Evolutionary conservation across 768 basidiomycete genomes (phyloP).

Genomic region (Termitomyces heimii): DNA sequence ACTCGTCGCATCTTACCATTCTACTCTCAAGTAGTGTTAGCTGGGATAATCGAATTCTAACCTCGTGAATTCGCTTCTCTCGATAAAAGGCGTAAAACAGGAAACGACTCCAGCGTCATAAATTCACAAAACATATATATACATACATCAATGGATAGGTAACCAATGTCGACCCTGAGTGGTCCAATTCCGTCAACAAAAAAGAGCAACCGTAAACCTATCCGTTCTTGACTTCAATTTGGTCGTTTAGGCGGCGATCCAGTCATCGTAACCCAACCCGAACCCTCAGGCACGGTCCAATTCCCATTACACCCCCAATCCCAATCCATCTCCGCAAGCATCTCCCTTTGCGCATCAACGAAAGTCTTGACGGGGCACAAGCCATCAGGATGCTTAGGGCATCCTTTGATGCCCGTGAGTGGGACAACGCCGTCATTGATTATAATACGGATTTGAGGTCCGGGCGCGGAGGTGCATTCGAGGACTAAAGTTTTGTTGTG

Average conservation of each 20-base stretch:
- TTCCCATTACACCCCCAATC: conserved; percentile 67
- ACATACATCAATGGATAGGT: not conserved
- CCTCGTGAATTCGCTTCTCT: too few species aligned
- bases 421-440: conserved; percentile 88
- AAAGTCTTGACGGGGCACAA: conserved; percentile 76
- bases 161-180: not conserved
- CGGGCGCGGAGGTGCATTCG: conserved; percentile 43
- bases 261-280: conserved; percentile 65
- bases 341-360: conserved; percentile 60
- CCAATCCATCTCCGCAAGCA: conserved; percentile 66
- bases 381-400: conserved; percentile 65
- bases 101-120: too few species aligned
- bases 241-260: conserved; percentile 45
- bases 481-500: conserved; percentile 40
- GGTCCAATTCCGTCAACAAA: not conserved
- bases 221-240: not conserved
- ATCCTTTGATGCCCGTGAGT: conserved; percentile 70
- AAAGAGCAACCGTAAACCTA: not conserved
- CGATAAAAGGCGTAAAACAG: too few species aligned
- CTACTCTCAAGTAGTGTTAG: too few species aligned
- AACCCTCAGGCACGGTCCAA: conserved; percentile 65
- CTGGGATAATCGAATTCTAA: too few species aligned
- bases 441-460: conserved; percentile 70
- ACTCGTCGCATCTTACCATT: too few species aligned
- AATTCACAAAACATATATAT: not conserved